Percentiles rank a stretch among this genome's conserved stretches.
Evolutionary conservation across 192 early-diverging fungal genomes (phyloP).

Genomic region (Chytriomyces sp.): DNA sequence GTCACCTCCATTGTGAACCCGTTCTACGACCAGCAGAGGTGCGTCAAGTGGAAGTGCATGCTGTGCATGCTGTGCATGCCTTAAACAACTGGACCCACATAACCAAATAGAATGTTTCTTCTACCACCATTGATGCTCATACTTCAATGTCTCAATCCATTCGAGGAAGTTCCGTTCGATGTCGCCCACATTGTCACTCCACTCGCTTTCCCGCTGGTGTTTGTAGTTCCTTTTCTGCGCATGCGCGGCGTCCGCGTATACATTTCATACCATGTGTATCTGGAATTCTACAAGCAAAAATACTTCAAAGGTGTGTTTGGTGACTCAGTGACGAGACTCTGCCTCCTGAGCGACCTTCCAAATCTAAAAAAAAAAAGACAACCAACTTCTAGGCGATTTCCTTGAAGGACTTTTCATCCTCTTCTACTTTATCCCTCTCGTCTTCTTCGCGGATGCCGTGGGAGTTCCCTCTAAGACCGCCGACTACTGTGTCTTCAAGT

Average conservation of each 20-base stretch:
- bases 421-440: conserved; percentile 51
- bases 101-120: conserved; percentile 46
- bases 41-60: too few species aligned
- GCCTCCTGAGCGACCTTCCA: too few species aligned
- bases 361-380: too few species aligned
- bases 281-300: conserved; percentile 50
- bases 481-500: conserved; percentile 45
- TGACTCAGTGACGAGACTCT: too few species aligned
- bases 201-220: conserved; percentile 43
- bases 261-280: conserved; percentile 57
- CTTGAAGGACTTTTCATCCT: conserved; percentile 39
- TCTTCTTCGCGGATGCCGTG: conserved; percentile 47
- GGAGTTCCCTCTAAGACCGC: conserved; percentile 52
- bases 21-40: conserved; percentile 52
- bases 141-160: conserved; percentile 42
- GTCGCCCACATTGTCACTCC: conserved; percentile 52
- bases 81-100: too few species aligned
- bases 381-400: conserved; percentile 35
- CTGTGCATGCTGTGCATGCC: too few species aligned
- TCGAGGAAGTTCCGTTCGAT: conserved; percentile 45
- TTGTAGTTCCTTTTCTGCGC: conserved; percentile 43
- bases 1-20: conserved; percentile 44
- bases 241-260: conserved; percentile 45
- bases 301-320: too few species aligned
- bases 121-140: conserved; percentile 44